These are phyloP conservation scores for Yamadazyma sp. DNA, from an alignment of 1,139 yeast species.

Conservation along the genomic window DNA sequence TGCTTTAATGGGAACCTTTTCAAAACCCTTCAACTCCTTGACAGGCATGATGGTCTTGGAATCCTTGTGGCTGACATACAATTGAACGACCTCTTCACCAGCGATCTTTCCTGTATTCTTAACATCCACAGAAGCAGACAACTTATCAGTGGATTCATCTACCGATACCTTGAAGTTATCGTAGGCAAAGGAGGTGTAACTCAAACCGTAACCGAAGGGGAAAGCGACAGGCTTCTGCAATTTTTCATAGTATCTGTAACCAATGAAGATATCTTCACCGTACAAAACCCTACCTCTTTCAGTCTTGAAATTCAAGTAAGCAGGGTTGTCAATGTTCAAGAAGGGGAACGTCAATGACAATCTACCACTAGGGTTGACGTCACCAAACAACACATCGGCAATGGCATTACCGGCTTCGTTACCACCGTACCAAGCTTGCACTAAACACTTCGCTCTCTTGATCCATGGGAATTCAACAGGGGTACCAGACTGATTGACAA, in stretches of 20 bases:
- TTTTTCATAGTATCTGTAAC: slow-evolving; percentile 60
- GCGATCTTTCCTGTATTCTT: slow-evolving; percentile 37
- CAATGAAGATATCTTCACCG: slow-evolving; percentile 58
- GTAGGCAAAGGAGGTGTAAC: slow-evolving; percentile 49
- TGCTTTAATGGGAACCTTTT: slow-evolving; percentile 42
- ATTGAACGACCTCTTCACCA: slow-evolving; percentile 49
- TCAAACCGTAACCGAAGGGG: slow-evolving; percentile 64
- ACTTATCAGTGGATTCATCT: slow-evolving; percentile 14
- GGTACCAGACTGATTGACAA: slow-evolving; percentile 64
- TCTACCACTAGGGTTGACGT: slow-evolving; percentile 30
- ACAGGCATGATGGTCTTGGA: slow-evolving; percentile 48
- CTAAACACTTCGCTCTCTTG: slow-evolving; percentile 41
- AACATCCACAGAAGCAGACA: slow-evolving; percentile 30
- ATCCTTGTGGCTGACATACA: slow-evolving; percentile 38
- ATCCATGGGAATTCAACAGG: slow-evolving; percentile 65
- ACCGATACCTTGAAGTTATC: slow-evolving; percentile 15
- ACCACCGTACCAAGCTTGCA: slow-evolving; percentile 52
- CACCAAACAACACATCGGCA: slow-evolving; percentile 27
- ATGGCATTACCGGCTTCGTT: slow-evolving; percentile 26
- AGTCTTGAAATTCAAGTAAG: slow-evolving; percentile 37
- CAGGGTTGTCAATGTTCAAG: slow-evolving; percentile 41
- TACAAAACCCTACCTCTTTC: slow-evolving; percentile 54
- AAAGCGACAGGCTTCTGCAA: slow-evolving; percentile 45
- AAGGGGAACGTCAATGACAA: slow-evolving; percentile 45
- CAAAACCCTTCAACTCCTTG: slow-evolving; percentile 58